Base-by-base conservation (phyloP, 2,329 filamentous ascomycete genomes). In the Diplodia seriata region DNA sequence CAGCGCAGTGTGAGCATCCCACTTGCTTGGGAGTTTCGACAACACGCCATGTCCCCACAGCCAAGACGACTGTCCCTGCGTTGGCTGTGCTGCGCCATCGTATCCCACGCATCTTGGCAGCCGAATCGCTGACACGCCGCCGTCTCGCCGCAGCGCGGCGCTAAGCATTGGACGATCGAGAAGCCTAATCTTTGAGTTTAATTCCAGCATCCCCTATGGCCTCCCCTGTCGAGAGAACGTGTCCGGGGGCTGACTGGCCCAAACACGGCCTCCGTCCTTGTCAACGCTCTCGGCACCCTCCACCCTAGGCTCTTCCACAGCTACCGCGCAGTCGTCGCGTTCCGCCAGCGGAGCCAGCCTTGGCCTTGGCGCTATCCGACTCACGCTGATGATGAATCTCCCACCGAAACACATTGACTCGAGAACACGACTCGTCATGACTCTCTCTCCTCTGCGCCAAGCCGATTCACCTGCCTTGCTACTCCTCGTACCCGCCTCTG, bases 131-230 rank as follows among this genome's bases (percentile, higher is more conserved):
- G 57, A 62, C 56, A 47, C 56, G 56, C 40, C 43, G 57, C 57
- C 57, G 57, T 62, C 57, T 62, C 57, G 33, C 57, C 31, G 40
- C 43, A 26, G 9, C 23, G 55, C 23, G 56, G 26, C 43, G 43
- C 57, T 62, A 49, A 62, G 57, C 57, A 49, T 62, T 62, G 55
- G 55, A 12, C 55, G 55, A 47, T 59, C 55, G 36, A 5, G 36
- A 59, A 59, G 55, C 40, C 23, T 43, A 59, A 59, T 59, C 38
- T 7, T n/a, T 14, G 55, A 47, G 33, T 59, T 47, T 59, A 59
- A 43, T 47, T 57, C 54, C 9, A 23, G 54, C 54, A n/a, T 15
- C 38, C 38, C n/a, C 20, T 23, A 20, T 38, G 38, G 36, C 36
- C 7, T n/a, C 8, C 55, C 55, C 55, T 43, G 55, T 20, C 8